Conservation (phyloP, 177 flowering plant genomes). For the Vitis hybrid region DNA sequence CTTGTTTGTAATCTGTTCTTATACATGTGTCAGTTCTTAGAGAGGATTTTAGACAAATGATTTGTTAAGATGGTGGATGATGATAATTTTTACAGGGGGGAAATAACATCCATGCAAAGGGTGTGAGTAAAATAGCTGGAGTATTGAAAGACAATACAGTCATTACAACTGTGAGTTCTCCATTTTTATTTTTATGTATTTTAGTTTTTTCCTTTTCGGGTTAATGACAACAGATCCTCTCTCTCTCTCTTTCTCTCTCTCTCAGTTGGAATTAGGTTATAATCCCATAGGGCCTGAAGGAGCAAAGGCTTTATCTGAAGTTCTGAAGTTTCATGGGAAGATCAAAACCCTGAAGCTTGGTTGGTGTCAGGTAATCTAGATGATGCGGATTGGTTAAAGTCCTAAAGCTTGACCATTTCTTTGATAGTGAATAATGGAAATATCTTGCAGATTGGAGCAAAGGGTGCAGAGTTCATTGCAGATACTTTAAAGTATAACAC, state of each 20-base stretch:
- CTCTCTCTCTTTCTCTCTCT: conserved; percentile 5
- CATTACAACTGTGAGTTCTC: conserved; percentile 59
- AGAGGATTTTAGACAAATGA: not conserved
- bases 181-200: not conserved
- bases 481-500: conserved; percentile 82
- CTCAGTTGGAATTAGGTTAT: conserved; percentile 84
- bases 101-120: conserved; percentile 81
- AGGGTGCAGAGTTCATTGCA: conserved; percentile 86
- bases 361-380: conserved; percentile 87
- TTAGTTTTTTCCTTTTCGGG: conserved; percentile 4
- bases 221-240: not conserved
- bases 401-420: not conserved
- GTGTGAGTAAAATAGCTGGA: conserved; percentile 55
- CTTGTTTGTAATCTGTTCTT: not conserved
- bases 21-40: not conserved
- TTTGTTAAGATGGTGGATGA: not conserved
- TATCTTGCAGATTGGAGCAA: conserved; percentile 76
- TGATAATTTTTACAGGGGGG: conserved; percentile 64
- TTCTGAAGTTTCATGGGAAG: conserved; percentile 90
- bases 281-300: conserved; percentile 98
- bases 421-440: not conserved
- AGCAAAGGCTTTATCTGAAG: conserved; percentile 75
- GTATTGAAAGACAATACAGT: conserved; percentile 76
- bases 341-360: conserved; percentile 84
- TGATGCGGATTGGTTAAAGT: not conserved